Base-by-base conservation (phyloP, 2,329 filamentous ascomycete genomes). In the Phaeophleospora eucalypticola region DNA sequence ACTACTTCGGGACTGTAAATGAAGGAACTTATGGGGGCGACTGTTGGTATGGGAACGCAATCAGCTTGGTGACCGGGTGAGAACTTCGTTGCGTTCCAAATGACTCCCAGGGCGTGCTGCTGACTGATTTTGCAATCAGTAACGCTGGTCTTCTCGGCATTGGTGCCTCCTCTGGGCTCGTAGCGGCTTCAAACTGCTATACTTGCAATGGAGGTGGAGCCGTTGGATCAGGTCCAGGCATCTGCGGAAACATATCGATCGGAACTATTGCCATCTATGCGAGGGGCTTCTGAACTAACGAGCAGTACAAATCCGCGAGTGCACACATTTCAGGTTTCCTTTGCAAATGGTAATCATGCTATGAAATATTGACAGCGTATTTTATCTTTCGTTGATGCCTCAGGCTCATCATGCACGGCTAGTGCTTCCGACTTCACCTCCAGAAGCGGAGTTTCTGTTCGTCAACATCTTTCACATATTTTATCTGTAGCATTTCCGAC, bases 251-350 rank as follows among this genome's bases (percentile, higher is more conserved):
- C 43, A 41, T 36, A 7, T 52, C 60, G 7, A 35, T 51, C 3
- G 51, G 36, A 17, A 62, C 60, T 7, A 54, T 61, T n/a, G 60
- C 61, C 1, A 58, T 64, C 15, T 64, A 54, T 35, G 60, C 60
- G 19, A 48, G 54, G 43, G 56, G 45, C 0, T 61, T 58, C 24
- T n/a, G n/a, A n/a, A n/a, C n/a, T n/a, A n/a, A n/a, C n/a, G n/a
- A n/a, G n/a, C n/a, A n/a, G n/a, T n/a, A n/a, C n/a, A n/a, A n/a
- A n/a, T n/a, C n/a, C n/a, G n/a, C n/a, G n/a, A n/a, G n/a, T n/a
- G n/a, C n/a, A n/a, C n/a, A n/a, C n/a, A n/a, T n/a, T n/a, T n/a
- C n/a, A n/a, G n/a, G n/a, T n/a, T n/a, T n/a, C n/a, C n/a, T n/a
- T n/a, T n/a, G n/a, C n/a, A n/a, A n/a, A n/a, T n/a, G n/a, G n/a